These are phyloP conservation scores for Marasmius oreades DNA, from an alignment of 1,284 basidiomycete genomes.

Conservation along the genomic window DNA sequence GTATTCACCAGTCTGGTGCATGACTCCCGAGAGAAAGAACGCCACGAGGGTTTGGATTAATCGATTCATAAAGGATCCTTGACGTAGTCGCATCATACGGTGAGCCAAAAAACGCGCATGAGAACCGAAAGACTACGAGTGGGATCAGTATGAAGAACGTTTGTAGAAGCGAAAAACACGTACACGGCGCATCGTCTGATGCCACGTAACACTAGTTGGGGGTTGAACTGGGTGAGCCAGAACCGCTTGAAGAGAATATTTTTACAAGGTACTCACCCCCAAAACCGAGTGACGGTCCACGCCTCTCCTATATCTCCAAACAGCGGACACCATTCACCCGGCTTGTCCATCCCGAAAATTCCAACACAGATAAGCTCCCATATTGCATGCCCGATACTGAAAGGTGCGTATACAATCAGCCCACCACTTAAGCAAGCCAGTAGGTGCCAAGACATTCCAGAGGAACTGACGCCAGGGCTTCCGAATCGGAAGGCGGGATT, in stretches of 20 bases:
- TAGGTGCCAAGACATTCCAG: background rate
- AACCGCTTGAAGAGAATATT: too few relatives aligned
- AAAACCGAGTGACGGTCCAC: slow-evolving; percentile 2
- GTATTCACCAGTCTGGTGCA: slow-evolving; percentile 8
- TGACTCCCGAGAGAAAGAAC: slow-evolving; percentile 6
- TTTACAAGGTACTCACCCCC: slow-evolving; percentile 1
- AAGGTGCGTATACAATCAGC: background rate
- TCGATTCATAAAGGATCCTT: background rate
- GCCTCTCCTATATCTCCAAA: background rate
- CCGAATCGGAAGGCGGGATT: background rate
- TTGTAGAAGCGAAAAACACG: too few relatives aligned
- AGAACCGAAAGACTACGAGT: background rate
- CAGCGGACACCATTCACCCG: background rate
- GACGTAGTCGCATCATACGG: background rate
- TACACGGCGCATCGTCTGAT: too few relatives aligned
- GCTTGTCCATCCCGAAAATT: background rate
- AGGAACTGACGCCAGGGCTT: background rate
- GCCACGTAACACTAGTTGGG: too few relatives aligned
- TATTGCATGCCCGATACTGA: background rate
- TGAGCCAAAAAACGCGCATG: background rate
- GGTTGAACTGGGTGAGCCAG: too few relatives aligned
- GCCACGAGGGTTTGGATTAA: slow-evolving; percentile 2
- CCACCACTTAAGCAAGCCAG: background rate
- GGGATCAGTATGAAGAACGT: background rate
- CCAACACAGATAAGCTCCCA: background rate